Percentiles rank a stretch among this genome's conserved stretches.
Conservation (phyloP, 441 rosid species). For the Corymbia citriodora region DNA sequence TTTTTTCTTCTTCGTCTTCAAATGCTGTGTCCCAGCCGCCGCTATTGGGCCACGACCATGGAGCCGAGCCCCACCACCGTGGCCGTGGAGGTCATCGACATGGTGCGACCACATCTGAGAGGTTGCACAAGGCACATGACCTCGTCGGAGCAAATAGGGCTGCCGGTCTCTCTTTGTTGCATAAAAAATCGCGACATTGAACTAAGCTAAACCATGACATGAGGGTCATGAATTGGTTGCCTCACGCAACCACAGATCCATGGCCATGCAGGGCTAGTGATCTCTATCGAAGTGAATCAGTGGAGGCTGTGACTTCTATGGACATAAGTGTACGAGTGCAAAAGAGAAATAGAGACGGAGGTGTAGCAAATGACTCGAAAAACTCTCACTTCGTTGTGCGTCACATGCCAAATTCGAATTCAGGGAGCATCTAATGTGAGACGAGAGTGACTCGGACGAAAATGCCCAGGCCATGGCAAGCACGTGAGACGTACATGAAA, state of each 20-base stretch:
- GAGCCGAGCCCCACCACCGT: neutral
- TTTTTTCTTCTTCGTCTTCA: neutral
- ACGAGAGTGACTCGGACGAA: too few species aligned
- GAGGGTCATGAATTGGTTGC: neutral
- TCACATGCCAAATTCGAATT: too few species aligned
- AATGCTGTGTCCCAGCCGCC: neutral
- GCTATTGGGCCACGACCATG: neutral
- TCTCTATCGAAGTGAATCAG: neutral
- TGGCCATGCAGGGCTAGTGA: neutral
- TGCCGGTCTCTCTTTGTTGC: neutral
- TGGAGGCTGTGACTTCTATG: neutral
- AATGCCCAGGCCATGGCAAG: too few species aligned
- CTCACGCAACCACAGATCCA: too few species aligned
- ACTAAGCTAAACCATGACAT: neutral
- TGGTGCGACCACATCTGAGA: neutral
- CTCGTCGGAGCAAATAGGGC: neutral
- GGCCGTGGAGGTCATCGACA: neutral
- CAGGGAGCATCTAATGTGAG: too few species aligned
- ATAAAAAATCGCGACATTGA: neutral
- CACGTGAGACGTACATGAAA: too few species aligned
- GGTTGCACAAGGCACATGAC: neutral
- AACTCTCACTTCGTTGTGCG: too few species aligned
- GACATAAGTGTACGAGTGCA: neutral
- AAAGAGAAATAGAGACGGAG: neutral
- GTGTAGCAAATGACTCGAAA: neutral